phyloP scores from a whole-genome alignment of 2,329 filamentous ascomycete genomes.

The Coniochaeta ligniaria region DNA sequence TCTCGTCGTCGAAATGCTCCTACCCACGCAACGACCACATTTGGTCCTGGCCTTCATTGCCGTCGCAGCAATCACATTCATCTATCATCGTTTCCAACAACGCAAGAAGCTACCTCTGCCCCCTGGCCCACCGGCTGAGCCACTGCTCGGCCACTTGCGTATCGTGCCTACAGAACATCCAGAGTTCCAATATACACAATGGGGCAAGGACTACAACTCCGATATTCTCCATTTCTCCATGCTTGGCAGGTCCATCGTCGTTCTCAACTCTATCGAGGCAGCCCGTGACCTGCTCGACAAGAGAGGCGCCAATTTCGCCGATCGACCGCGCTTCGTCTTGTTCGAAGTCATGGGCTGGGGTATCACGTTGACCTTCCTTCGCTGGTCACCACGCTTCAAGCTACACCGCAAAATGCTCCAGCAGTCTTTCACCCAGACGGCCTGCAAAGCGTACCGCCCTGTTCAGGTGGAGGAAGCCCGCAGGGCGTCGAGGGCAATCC shows the following conservation, averaged over 20 bases:
- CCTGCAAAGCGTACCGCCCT: neutral
- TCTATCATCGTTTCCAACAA: neutral
- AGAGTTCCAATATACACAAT: neutral
- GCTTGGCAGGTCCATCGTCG: slow-evolving; percentile 23
- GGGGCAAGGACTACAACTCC: slow-evolving; percentile 8
- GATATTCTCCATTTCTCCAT: slow-evolving; percentile 22
- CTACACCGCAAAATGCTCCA: slow-evolving; percentile 32
- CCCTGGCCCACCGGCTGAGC: neutral
- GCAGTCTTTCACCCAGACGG: slow-evolving; percentile 25
- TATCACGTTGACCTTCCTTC: slow-evolving; percentile 33
- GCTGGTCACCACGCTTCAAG: slow-evolving; percentile 29
- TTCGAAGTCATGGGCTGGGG: slow-evolving; percentile 32
- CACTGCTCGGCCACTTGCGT: neutral
- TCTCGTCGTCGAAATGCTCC: neutral
- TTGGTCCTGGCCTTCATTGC: neutral
- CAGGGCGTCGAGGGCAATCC: slow-evolving; percentile 11
- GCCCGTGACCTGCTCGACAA: slow-evolving; percentile 29
- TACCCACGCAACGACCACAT: neutral
- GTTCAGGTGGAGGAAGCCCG: slow-evolving; percentile 12
- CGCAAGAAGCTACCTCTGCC: neutral
- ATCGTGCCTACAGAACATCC: neutral
- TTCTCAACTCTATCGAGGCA: slow-evolving; percentile 25
- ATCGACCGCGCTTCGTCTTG: slow-evolving; percentile 29
- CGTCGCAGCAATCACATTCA: neutral
- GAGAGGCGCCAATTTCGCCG: slow-evolving; percentile 26